A percentile compares a stretch with the other conserved stretches of the same genome.
These are phyloP conservation scores for Candida peoriensis DNA, from an alignment of 805 yeast species.

Conservation along the genomic window DNA sequence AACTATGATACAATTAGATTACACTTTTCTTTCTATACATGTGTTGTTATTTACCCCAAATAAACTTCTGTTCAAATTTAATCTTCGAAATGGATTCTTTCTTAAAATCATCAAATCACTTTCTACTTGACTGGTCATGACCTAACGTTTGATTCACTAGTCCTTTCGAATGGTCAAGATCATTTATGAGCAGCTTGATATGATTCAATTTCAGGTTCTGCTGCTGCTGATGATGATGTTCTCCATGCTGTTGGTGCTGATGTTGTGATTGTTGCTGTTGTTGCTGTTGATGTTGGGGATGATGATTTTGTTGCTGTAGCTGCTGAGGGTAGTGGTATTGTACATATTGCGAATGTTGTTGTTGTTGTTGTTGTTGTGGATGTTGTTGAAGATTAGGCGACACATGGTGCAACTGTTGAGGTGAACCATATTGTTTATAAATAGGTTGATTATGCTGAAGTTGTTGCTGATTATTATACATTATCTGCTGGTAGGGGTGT, in stretches of 20 bases:
- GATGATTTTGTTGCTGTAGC: not conserved
- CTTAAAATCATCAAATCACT: no score
- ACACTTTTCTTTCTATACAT: no score
- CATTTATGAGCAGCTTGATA: conserved; percentile 7
- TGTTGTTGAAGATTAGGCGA: not conserved
- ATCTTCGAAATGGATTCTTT: no score
- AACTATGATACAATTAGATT: no score
- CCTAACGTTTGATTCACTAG: no score
- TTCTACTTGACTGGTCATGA: no score
- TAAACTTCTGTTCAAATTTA: no score
- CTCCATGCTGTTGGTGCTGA: not conserved
- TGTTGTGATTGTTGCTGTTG: not conserved
- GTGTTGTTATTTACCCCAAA: no score
- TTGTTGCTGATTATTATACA: not conserved
- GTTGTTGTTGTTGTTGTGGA: not conserved
- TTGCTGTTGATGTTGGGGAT: not conserved
- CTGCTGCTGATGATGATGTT: conserved; percentile 3
- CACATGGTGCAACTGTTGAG: not conserved
- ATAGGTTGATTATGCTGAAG: not conserved
- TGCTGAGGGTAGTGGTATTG: not conserved
- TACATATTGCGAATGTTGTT: no score
- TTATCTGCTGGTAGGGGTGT: no score
- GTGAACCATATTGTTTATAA: not conserved
- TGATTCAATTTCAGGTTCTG: conserved; percentile 8
- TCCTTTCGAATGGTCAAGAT: not conserved